Percentiles rank a stretch among this genome's conserved stretches.
Conservation (phyloP, 768 basidiomycete species). For the Chlorophyllum brunneum region DNA sequence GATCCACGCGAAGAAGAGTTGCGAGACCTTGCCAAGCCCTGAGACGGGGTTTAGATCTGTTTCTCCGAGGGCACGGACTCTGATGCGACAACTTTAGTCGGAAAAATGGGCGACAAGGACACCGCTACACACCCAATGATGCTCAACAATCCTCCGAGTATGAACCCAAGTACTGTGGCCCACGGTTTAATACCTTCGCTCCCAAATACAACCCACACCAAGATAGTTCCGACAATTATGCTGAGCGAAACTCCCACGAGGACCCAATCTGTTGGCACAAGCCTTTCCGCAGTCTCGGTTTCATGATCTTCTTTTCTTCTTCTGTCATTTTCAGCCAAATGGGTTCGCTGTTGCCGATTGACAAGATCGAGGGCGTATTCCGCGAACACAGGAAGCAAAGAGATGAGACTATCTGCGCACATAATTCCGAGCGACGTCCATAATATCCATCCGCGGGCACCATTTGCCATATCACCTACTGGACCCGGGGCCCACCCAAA, state of each 20-base stretch:
- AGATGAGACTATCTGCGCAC: constrained; percentile 88
- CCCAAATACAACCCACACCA: constrained; percentile 91
- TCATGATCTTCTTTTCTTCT: constrained; percentile 51
- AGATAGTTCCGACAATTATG: constrained; percentile 62
- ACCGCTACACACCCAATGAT: constrained; percentile 68
- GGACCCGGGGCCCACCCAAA: constrained; percentile 92
- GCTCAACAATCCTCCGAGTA: constrained; percentile 79
- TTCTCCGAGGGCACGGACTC: constrained; percentile 92
- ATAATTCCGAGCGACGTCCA: constrained; percentile 95
- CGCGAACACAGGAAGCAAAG: constrained; percentile 70
- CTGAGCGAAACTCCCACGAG: constrained; percentile 58
- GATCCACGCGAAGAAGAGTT: constrained; percentile 90
- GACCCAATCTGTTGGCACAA: constrained; percentile 83
- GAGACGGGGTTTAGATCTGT: constrained; percentile 93
- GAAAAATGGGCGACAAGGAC: constrained; percentile 14
- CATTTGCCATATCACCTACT: constrained; percentile 80
- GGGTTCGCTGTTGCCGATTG: constrained; percentile 23
- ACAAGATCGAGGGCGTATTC: constrained; percentile 41
- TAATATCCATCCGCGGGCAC: constrained; percentile 95
- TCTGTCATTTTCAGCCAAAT: constrained; percentile 19
- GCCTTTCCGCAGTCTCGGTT: constrained; percentile 70
- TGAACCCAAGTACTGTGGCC: constrained; percentile 86
- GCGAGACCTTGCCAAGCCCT: constrained; percentile 92
- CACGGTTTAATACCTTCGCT: constrained; percentile 90
- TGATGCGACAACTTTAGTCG: constrained; percentile 25